These are phyloP conservation scores for Trypanosoma cruzi DNA, from an alignment of 208 protist genomes.

Conservation along the genomic window DNA sequence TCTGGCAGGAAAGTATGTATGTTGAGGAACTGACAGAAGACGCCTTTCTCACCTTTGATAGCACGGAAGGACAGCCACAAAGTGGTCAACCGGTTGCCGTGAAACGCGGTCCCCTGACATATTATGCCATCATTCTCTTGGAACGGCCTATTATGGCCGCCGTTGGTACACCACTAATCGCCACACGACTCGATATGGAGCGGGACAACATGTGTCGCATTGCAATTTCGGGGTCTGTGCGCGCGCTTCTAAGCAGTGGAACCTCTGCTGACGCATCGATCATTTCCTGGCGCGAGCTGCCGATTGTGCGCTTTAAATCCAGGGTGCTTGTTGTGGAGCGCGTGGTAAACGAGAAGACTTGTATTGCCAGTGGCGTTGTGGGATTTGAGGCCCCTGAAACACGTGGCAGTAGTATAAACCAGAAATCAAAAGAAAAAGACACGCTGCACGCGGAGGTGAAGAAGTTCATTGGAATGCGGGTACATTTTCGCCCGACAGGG, in stretches of 20 bases:
- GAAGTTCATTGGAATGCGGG: constrained; percentile 65
- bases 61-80: neutral
- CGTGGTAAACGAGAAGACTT: constrained; percentile 62
- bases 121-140: constrained; percentile 67
- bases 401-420: neutral
- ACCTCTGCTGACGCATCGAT: neutral
- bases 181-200: constrained; percentile 72
- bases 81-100: constrained; percentile 36
- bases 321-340: constrained; percentile 55
- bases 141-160: constrained; percentile 47
- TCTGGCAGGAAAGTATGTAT: constrained; percentile 39
- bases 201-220: constrained; percentile 74
- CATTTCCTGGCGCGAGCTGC: constrained; percentile 50
- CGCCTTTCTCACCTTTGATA: constrained; percentile 30
- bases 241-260: constrained; percentile 29
- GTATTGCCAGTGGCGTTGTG: constrained; percentile 75
- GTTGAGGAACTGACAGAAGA: constrained; percentile 54
- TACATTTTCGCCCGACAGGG: constrained; percentile 40
- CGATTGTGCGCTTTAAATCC: constrained; percentile 53
- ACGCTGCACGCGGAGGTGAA: constrained; percentile 67
- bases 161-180: constrained; percentile 47
- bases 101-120: constrained; percentile 23
- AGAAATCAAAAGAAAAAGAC: constrained; percentile 31
- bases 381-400: constrained; percentile 2
- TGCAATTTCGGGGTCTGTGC: constrained; percentile 57